Evolutionary conservation across 2,329 filamentous ascomycete genomes (phyloP), one percentile per base, ranked within the genome.

Genomic region (Colletotrichum agaves): DNA sequence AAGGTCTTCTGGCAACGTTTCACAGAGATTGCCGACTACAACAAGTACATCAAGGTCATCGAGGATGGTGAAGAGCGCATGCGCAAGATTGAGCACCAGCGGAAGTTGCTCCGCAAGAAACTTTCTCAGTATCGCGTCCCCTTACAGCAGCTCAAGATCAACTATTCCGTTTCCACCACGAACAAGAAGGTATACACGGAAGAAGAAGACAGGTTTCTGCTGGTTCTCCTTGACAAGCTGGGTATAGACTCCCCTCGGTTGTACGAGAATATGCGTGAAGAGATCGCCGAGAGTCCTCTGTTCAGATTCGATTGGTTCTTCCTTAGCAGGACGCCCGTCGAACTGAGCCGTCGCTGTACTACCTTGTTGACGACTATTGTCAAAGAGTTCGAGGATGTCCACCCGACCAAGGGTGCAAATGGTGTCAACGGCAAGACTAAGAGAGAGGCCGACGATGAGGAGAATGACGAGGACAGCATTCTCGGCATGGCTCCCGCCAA

Each of bases 301-400:
- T 99, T 99, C 87, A 90, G 96, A 43, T 99, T 99, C 75, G 96
- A 99, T 78, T 99, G 97, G 97, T 99, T 99, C 83, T 98, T 99
- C 85, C 86, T 99, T 44, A 97, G 93, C 78, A 89, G 96, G 50
- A 99, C 95, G 4, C 93, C 96, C 0, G 90, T 94, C 56, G 96
- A 99, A 80, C 91, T 99, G 73, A 92, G 93, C 69, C 90, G 96
- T 73, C 89, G 97, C 59, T 98, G 96, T 82, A 97, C 93, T 35
- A 99, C 97, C 1, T 86, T 99, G 59, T 88, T 99, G 71, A 97
- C 95, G 39, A 97, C 96, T 0, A 93, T 99, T 53, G 92, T 96
- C 59, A 92, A 96, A 79, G 96, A 99, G 80, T 97, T 98, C 78
- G 95, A 98, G 76, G 90, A 91, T 61, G 79, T 83, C 41, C 84